Evolutionary conservation across 2,329 filamentous ascomycete species (phyloP), one percentile per base, ranked within the genome.

Genomic region (Xylaria digitata): DNA sequence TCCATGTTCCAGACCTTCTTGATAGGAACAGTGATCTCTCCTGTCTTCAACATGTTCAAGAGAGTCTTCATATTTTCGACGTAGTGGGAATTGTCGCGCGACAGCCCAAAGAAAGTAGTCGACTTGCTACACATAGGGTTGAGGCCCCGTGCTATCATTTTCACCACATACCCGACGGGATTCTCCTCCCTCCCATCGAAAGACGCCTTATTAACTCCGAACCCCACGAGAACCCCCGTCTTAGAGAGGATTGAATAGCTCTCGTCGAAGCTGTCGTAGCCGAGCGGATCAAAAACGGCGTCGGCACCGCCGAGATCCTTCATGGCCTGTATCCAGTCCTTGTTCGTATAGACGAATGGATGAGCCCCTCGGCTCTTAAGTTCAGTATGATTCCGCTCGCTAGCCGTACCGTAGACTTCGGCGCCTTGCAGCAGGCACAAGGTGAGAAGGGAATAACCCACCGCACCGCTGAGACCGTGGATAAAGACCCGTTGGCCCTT

Each of bases 221-320:
- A 82, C 1, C 75, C 80, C 1, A 82, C 78, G 2, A 82, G 72
- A 42, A 79, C 74, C n/a, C 82, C 82, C 15, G 40, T 15, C 11
- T 66, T 55, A 4, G 43, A 26, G 42, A 86, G 76, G 45, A 85
- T 83, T 2, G 75, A 74, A 75, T 79, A 85, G 11, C 80, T 82
- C 70, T 86, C 83, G 64, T 85, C 82, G 70, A 78, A 86, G 66
- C 82, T 83, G 67, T 85, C 82, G 68, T 82, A 84, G 45, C 83
- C 69, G 0, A 70, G 63, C 6, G 69, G 46, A 37, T 70, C 69
- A 52, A 82, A 84, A 21, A 84, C 80, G 21, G 79, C 80, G 60
- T 85, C 54, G 0, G 78, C 83, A 21, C 84, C 83, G 11, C 83
- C 84, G 7, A 82, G 70, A 6, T 71, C 74, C 52, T 80, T 79